phyloP scores from a whole-genome alignment of 768 basidiomycete species.

The Mycena floridula region DNA sequence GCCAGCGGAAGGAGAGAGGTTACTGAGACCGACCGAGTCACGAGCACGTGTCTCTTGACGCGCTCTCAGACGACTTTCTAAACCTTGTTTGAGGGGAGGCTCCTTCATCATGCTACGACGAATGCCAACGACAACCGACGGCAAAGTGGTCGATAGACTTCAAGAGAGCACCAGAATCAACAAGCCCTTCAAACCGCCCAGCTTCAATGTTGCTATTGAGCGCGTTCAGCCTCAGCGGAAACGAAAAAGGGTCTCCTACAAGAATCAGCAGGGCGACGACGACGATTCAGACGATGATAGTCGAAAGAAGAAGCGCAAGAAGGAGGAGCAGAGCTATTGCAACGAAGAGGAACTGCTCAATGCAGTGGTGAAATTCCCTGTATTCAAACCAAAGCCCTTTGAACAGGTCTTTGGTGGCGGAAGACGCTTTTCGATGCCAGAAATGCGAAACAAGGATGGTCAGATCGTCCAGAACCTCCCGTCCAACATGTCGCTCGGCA shows the following conservation, averaged over 20 bases:
- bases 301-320: constrained; percentile 64
- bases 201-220: constrained; percentile 34
- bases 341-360: constrained; percentile 59
- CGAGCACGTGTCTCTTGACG: neutral
- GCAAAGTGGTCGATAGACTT: constrained; percentile 58
- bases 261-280: constrained; percentile 54
- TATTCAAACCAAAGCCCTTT: constrained; percentile 78
- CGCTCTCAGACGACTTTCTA: neutral
- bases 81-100: too few relatives aligned
- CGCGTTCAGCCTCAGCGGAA: constrained; percentile 69
- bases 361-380: constrained; percentile 66
- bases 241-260: constrained; percentile 85
- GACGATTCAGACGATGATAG: constrained; percentile 46
- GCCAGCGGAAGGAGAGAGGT: too few relatives aligned
- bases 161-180: constrained; percentile 69
- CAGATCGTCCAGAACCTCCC: constrained; percentile 46
- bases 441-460: constrained; percentile 69
- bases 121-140: constrained; percentile 63
- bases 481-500: constrained; percentile 76
- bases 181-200: constrained; percentile 79
- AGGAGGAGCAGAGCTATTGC: constrained; percentile 52
- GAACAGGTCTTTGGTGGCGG: constrained; percentile 43
- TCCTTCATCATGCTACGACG: constrained; percentile 70
- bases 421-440: constrained; percentile 79
- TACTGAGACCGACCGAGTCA: neutral